These are phyloP conservation scores for Penicillium fuscoglaucum DNA, from an alignment of 2,329 filamentous ascomycete species.

Conservation along the genomic window DNA sequence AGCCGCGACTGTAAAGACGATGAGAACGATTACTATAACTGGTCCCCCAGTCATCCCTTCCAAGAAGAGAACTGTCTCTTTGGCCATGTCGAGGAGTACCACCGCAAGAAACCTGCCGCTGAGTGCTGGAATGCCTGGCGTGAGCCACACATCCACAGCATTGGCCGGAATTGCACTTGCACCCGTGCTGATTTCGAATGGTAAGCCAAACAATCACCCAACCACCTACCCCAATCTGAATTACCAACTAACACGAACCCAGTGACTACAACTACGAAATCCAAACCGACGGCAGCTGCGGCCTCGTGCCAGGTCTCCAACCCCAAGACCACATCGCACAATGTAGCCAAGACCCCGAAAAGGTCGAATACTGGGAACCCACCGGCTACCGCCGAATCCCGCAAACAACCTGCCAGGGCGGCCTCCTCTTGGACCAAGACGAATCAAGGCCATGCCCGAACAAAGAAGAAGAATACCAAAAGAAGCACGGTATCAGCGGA, in stretches of 20 bases:
- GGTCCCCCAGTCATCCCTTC: constrained; percentile 81
- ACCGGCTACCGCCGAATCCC: constrained; percentile 89
- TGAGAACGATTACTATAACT: constrained; percentile 74
- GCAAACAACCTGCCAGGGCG: constrained; percentile 80
- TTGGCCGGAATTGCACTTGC: constrained; percentile 76
- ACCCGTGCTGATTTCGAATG: constrained; percentile 88
- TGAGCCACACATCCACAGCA: constrained; percentile 69
- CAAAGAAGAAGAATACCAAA: constrained; percentile 78
- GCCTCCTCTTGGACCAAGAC: constrained; percentile 70
- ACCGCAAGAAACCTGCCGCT: constrained; percentile 79
- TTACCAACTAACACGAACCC: constrained; percentile 11
- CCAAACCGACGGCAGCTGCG: constrained; percentile 72
- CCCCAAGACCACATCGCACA: constrained; percentile 61
- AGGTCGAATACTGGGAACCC: constrained; percentile 76
- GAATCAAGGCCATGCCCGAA: constrained; percentile 67
- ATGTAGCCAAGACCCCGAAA: constrained; percentile 65
- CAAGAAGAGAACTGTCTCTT: constrained; percentile 82
- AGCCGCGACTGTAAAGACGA: constrained; percentile 66
- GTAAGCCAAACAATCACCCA: constrained; percentile 51
- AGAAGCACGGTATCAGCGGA: constrained; percentile 69
- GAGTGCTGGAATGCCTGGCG: constrained; percentile 79
- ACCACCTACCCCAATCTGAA: neutral
- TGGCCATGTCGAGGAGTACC: constrained; percentile 83
- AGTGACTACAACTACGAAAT: constrained; percentile 94
- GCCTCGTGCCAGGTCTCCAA: constrained; percentile 69